phyloP scores from a whole-genome alignment of 208 protist species.

The Trichomonas gallinae region DNA sequence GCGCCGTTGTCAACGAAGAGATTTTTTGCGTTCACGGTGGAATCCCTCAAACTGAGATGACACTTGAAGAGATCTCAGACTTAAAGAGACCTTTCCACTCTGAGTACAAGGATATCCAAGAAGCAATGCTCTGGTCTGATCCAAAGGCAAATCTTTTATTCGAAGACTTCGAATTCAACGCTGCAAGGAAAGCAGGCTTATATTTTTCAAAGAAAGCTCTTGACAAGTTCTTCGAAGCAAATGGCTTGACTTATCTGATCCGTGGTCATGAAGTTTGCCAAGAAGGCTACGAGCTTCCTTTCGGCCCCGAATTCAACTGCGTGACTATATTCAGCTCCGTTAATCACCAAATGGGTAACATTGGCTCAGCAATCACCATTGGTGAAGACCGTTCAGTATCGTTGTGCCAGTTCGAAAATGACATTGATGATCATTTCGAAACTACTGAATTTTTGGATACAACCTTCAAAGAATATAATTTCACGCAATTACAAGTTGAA shows the following conservation, averaged over 20 bases:
- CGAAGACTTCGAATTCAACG: not conserved
- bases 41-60: slow-evolving; percentile 54
- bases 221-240: not conserved
- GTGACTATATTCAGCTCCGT: not conserved
- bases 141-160: not conserved
- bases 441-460: not conserved
- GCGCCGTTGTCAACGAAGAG: slow-evolving; percentile 44
- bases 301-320: not conserved
- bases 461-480: not conserved
- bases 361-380: not conserved
- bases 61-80: slow-evolving; percentile 64
- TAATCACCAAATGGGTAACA: not conserved
- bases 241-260: not conserved
- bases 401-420: not conserved
- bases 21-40: slow-evolving; percentile 69
- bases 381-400: not conserved
- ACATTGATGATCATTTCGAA: not conserved
- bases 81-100: slow-evolving; percentile 36
- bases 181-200: not conserved
- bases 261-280: not conserved
- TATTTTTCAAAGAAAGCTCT: not conserved
- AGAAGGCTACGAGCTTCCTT: not conserved
- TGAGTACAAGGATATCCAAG: not conserved
- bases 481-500: not conserved
- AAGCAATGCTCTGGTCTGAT: not conserved